phyloP scores from a whole-genome alignment of 768 basidiomycete species.

The Amylocystis lapponica region DNA sequence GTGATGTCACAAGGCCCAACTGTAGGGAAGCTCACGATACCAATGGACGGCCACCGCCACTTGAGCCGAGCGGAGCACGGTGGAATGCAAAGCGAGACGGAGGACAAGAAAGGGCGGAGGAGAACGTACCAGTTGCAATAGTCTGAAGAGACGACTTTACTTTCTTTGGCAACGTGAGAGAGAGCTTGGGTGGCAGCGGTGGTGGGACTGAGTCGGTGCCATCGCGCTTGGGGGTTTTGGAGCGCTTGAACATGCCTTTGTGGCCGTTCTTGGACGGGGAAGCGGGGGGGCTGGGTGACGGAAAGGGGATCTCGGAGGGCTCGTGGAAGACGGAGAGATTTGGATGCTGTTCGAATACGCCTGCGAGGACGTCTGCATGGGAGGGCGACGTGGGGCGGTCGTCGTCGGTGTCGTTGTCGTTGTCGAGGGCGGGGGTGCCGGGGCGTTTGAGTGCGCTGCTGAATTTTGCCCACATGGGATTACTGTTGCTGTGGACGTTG shows the following conservation, averaged over 20 bases:
- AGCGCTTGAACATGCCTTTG: slow-evolving; percentile 48
- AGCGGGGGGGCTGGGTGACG: slow-evolving; percentile 34
- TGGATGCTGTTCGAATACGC: slow-evolving; percentile 55
- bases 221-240: slow-evolving; percentile 36
- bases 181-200: neutral
- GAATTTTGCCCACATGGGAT: slow-evolving; percentile 59
- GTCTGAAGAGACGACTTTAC: slow-evolving; percentile 33
- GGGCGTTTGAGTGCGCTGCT: slow-evolving; percentile 47
- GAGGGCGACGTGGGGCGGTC: slow-evolving; percentile 8
- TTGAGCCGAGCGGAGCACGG: too few relatives aligned
- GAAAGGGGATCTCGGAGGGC: slow-evolving; percentile 26
- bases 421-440: slow-evolving; percentile 10
- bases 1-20: too few relatives aligned
- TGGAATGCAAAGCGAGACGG: slow-evolving; percentile 25
- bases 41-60: too few relatives aligned
- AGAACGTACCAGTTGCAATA: slow-evolving; percentile 18
- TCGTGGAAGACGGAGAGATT: slow-evolving; percentile 55
- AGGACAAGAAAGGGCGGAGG: neutral
- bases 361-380: slow-evolving; percentile 37
- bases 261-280: slow-evolving; percentile 47
- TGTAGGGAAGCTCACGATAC: too few relatives aligned
- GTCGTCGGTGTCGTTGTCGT: slow-evolving; percentile 16
- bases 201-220: slow-evolving; percentile 27
- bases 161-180: slow-evolving; percentile 40
- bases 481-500: too few relatives aligned